Evolutionary conservation across 2,329 filamentous ascomycete species (phyloP).

Genomic region (Phialophora expanda): DNA sequence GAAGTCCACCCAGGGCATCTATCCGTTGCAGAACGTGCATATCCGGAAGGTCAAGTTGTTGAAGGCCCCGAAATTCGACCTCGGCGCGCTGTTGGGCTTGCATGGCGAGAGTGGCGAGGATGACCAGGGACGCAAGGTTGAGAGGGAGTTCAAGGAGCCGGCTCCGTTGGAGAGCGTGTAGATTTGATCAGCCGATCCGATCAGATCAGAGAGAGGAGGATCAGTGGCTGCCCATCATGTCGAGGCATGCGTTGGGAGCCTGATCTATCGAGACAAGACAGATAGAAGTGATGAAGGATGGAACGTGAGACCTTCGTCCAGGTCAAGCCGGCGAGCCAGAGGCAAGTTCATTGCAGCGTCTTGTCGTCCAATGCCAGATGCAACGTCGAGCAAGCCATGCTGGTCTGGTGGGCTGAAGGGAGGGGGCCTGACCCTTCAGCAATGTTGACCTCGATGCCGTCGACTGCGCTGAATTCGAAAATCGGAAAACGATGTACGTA

Average conservation of each 20-base stretch:
- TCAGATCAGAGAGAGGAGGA: neutral
- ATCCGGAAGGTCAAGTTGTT: constrained; percentile 99
- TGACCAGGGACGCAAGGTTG: constrained; percentile 97
- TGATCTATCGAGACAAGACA: neutral
- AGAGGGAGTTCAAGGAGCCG: constrained; percentile 98
- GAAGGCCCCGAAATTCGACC: constrained; percentile 98
- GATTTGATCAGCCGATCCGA: neutral
- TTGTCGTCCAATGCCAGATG: neutral
- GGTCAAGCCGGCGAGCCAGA: neutral
- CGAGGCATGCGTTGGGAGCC: neutral
- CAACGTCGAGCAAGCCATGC: neutral
- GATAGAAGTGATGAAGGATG: neutral
- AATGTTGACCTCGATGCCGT: constrained; percentile 5
- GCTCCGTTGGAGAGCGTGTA: constrained; percentile 82
- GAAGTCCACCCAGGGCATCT: constrained; percentile 99
- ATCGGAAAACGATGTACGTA: neutral
- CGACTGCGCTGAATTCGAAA: neutral
- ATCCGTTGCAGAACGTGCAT: constrained; percentile 99
- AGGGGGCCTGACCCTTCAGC: neutral
- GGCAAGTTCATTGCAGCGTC: neutral
- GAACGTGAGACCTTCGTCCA: neutral
- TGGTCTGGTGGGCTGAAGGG: neutral
- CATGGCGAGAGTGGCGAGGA: constrained; percentile 97
- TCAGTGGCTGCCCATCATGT: neutral
- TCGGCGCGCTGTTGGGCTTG: constrained; percentile 91